Evolutionary conservation across 2,329 filamentous ascomycete genomes (phyloP), one percentile per base, ranked within the genome.

Genomic region (Blumeriella jaapii): DNA sequence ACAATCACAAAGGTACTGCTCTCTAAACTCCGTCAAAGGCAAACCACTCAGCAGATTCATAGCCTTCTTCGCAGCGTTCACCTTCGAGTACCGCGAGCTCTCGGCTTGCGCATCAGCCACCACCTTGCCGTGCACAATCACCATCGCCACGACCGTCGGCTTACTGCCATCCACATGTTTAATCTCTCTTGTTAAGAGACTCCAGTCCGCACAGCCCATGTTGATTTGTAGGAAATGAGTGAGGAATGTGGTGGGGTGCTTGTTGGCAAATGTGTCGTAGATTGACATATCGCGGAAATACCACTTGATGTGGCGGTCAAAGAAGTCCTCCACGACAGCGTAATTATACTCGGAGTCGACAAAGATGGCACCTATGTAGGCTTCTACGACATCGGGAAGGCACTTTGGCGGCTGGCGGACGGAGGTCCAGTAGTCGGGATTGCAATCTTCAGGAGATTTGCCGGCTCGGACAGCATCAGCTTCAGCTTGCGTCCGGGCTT

Each of bases 351-450:
- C 65, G 0, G 83, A 81, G 58, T 98, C 91, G 8, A 98, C 81
- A 55, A 96, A 96, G 14, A 95, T 68, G 13, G 89, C 89, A 1
- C 86, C 91, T 2, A 95, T 62, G 49, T 86, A 91, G 0, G 89
- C 75, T 64, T 98, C 91, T 3, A 96, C 67, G 23, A 94, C 73
- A 56, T 98, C 91, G 0, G 87, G 74, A 5, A 96, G 71, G 34
- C 62, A 68, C 51, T 91, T 91, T 6, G 82, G 82, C 1, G 81
- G 76, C 25, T 71, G 64, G 11, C 63, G 65, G 7, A 70, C 67
- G 9, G 64, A 61, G 17, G 72, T 65, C 84, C 83, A 91, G 56
- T 78, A 89, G 59, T 83, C 73, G 3, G 67, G 62, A 7, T 66
- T 60, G 17, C 67, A 70, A 1, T 65, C 57, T 2, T 46, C 42